Evolutionary conservation across 306 rosid genomes (phyloP).

Genomic region (Lathyrus sativus): DNA sequence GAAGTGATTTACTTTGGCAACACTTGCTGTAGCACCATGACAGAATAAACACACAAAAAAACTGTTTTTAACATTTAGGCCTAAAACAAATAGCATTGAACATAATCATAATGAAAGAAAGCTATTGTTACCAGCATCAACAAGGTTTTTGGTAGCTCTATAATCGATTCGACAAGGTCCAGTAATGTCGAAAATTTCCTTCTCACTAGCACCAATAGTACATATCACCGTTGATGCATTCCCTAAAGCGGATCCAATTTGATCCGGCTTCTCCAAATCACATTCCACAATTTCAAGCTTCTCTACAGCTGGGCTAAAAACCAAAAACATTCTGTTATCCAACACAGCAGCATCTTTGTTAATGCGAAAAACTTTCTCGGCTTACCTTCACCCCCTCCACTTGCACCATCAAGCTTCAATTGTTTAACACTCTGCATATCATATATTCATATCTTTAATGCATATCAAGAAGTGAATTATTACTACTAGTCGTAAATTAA

Average conservation of each 20-base stretch:
- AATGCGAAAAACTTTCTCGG: constrained; percentile 39
- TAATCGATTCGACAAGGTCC: constrained; percentile 96
- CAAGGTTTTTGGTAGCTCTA: constrained; percentile 74
- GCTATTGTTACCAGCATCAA: constrained; percentile 68
- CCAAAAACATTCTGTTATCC: constrained; percentile 79
- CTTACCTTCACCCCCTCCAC: constrained; percentile 64
- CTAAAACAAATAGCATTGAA: not conserved
- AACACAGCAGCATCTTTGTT: constrained; percentile 45
- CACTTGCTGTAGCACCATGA: constrained; percentile 58
- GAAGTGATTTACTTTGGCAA: constrained; percentile 76
- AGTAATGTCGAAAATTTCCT: constrained; percentile 83
- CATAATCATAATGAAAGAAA: constrained; percentile 10
- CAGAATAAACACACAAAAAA: constrained; percentile 28
- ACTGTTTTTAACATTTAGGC: constrained; percentile 24
- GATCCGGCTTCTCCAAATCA: constrained; percentile 78
- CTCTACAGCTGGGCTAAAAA: constrained; percentile 99
- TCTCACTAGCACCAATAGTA: constrained; percentile 97
- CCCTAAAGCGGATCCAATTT: constrained; percentile 70
- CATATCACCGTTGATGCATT: constrained; percentile 81
- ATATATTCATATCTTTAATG: constrained; percentile 19
- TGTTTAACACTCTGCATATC: constrained; percentile 76
- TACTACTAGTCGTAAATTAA: not conserved
- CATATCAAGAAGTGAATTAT: constrained; percentile 20
- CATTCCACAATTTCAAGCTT: constrained; percentile 97
- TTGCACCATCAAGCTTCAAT: constrained; percentile 59